Percentiles rank a stretch among this genome's conserved stretches.
phyloP scores from a whole-genome alignment of 2,329 filamentous ascomycete genomes.

The Aureobasidium zeae region DNA sequence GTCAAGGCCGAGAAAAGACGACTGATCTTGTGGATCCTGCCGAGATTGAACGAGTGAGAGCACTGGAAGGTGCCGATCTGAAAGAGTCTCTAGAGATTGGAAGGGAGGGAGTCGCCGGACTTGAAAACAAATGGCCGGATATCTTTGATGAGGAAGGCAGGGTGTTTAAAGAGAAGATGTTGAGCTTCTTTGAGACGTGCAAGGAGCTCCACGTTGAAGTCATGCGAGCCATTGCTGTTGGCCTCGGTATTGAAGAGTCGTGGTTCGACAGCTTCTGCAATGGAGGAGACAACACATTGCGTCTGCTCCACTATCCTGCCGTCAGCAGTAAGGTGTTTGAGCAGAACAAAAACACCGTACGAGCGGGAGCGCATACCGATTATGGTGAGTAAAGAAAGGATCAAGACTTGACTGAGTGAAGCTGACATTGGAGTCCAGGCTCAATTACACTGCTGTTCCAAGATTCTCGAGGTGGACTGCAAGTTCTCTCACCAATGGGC shows the following conservation, averaged over 20 bases:
- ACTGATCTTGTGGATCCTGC: slow-evolving; percentile 45
- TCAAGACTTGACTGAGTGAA: not conserved
- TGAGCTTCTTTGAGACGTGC: slow-evolving; percentile 64
- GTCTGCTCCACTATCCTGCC: slow-evolving; percentile 41
- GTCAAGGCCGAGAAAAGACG: slow-evolving; percentile 58
- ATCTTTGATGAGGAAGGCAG: slow-evolving; percentile 43
- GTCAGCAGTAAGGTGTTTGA: slow-evolving; percentile 51
- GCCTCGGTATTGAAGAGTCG: slow-evolving; percentile 54
- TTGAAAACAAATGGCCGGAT: slow-evolving; percentile 72
- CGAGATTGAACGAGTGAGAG: slow-evolving; percentile 52
- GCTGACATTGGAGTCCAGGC: slow-evolving; percentile 24
- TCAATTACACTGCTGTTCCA: slow-evolving; percentile 45
- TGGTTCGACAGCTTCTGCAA: slow-evolving; percentile 74
- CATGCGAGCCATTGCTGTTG: slow-evolving; percentile 52
- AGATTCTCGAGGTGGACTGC: slow-evolving; percentile 48
- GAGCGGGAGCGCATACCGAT: slow-evolving; percentile 69
- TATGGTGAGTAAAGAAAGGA: slow-evolving; percentile 36
- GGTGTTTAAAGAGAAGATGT: slow-evolving; percentile 62
- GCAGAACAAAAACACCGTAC: slow-evolving; percentile 39
- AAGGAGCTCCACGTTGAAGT: slow-evolving; percentile 68
- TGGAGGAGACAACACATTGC: slow-evolving; percentile 54
- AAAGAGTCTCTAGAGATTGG: slow-evolving; percentile 57
- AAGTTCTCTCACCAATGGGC: slow-evolving; percentile 56
- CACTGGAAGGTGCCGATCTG: slow-evolving; percentile 40
- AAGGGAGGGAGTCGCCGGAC: slow-evolving; percentile 48